Percentiles rank a stretch among this genome's conserved stretches.
phyloP scores from a whole-genome alignment of 2,329 filamentous ascomycete species.

The Daldinia eschscholtzii region DNA sequence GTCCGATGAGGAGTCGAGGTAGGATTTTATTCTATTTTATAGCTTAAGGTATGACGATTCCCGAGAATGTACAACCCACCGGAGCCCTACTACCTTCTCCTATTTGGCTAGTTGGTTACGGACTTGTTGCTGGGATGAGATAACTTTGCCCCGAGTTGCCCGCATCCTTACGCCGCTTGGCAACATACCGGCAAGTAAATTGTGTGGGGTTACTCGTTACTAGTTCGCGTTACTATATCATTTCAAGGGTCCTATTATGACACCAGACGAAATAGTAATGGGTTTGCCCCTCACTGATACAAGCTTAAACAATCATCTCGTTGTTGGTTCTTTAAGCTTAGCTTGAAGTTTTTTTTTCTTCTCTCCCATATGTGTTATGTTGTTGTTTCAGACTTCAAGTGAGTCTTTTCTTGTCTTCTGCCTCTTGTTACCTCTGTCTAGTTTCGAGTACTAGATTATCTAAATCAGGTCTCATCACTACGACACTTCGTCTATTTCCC shows the following conservation, averaged over 20 bases:
- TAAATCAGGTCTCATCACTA: constrained; percentile 7
- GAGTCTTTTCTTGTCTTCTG: constrained; percentile 24
- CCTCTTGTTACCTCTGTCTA: constrained; percentile 14
- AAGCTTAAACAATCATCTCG: constrained; percentile 14
- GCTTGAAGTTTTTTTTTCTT: constrained; percentile 14
- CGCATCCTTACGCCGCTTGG: constrained; percentile 42
- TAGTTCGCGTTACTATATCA: constrained; percentile 30
- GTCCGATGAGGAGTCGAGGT: constrained; percentile 17
- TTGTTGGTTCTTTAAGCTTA: constrained; percentile 16
- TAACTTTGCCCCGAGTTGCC: constrained; percentile 32
- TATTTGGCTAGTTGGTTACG: constrained; percentile 28
- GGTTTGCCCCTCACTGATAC: constrained; percentile 29
- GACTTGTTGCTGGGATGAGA: constrained; percentile 31
- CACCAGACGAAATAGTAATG: constrained; percentile 27
- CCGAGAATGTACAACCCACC: constrained; percentile 31
- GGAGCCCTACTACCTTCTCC: constrained; percentile 14
- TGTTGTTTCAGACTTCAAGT: constrained; percentile 23
- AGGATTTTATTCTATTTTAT: constrained; percentile 14
- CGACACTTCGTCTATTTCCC: constrained; percentile 3
- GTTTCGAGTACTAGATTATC: constrained; percentile 13
- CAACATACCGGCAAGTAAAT: constrained; percentile 42
- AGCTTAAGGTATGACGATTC: constrained; percentile 10
- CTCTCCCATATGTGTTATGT: neutral
- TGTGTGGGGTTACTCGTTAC: constrained; percentile 35
- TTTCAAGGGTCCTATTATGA: constrained; percentile 27